Percentiles rank a stretch among this genome's conserved stretches.
These are phyloP conservation scores for Beauveria pseudobassiana DNA, from an alignment of 2,329 filamentous ascomycete genomes.

Conservation along the genomic window DNA sequence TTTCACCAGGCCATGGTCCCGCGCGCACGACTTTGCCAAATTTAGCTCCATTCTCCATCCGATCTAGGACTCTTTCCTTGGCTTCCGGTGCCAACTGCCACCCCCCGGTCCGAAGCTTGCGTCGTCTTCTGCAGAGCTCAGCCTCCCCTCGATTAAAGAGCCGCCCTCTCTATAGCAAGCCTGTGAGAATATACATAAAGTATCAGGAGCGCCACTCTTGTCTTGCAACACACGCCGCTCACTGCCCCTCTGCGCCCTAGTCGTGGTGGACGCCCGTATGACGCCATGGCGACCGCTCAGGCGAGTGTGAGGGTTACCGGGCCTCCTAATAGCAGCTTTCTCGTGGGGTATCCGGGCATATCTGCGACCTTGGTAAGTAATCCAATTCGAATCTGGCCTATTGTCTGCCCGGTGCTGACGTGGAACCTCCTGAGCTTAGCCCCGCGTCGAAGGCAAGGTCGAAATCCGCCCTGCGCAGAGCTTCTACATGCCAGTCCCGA, in stretches of 20 bases:
- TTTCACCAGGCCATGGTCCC: neutral
- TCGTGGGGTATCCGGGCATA: slow-evolving; percentile 96
- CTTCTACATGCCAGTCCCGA: slow-evolving; percentile 77
- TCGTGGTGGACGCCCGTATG: slow-evolving; percentile 53
- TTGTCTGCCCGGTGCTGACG: slow-evolving; percentile 4
- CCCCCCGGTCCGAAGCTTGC: neutral
- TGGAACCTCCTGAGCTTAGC: slow-evolving; percentile 44
- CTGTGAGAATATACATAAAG: neutral
- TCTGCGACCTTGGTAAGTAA: slow-evolving; percentile 85
- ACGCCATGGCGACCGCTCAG: slow-evolving; percentile 27
- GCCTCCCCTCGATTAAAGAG: neutral
- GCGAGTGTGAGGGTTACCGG: slow-evolving; percentile 82
- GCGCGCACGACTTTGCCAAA: neutral
- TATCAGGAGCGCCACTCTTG: neutral
- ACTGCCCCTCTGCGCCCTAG: neutral
- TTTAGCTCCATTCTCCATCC: neutral
- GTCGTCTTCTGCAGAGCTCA: neutral
- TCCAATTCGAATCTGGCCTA: slow-evolving; percentile 5
- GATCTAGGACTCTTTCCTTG: neutral
- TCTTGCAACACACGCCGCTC: neutral
- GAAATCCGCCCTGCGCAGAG: slow-evolving; percentile 86
- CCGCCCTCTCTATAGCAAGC: neutral
- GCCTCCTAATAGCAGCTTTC: slow-evolving; percentile 91
- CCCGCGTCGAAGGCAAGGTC: slow-evolving; percentile 94
- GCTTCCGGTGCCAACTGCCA: neutral